These are phyloP conservation scores for Musa beccarii DNA, from an alignment of 176 grass and related monocot genomes.

Conservation along the genomic window DNA sequence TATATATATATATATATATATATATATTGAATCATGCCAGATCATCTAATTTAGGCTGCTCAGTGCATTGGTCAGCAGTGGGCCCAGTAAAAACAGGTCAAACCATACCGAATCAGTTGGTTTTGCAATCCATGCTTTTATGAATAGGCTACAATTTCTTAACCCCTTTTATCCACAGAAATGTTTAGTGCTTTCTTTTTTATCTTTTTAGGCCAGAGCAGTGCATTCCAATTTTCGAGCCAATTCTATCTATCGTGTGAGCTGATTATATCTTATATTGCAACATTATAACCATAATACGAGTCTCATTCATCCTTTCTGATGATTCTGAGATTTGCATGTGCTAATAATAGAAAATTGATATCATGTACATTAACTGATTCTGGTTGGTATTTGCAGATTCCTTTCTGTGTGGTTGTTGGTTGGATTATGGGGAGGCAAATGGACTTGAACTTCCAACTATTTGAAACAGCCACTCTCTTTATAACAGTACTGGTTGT, in stretches of 20 bases:
- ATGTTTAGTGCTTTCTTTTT: background rate
- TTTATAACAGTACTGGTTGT: slow-evolving; percentile 93
- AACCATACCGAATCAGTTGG: too few species aligned
- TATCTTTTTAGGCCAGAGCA: background rate
- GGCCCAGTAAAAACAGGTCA: too few species aligned
- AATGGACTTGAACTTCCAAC: slow-evolving; percentile 99
- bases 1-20: too few species aligned
- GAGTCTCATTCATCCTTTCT: background rate
- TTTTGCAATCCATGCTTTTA: background rate
- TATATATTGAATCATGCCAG: too few species aligned
- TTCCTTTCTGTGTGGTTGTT: slow-evolving; percentile 93
- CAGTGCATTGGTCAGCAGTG: too few species aligned
- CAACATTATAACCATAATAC: background rate
- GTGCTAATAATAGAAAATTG: background rate
- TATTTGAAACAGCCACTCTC: slow-evolving; percentile 91
- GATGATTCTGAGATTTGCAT: background rate
- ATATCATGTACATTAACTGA: slow-evolving; percentile 12
- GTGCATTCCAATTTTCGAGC: background rate
- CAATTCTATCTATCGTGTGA: background rate
- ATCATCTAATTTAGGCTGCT: too few species aligned
- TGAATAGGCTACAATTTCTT: background rate
- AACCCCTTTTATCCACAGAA: background rate
- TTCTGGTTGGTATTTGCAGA: slow-evolving; percentile 38
- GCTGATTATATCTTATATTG: background rate
- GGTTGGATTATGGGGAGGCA: slow-evolving; percentile 94